Evolutionary conservation across 106 monocot species (phyloP), one percentile per base, ranked within the genome.

Genomic region (Dioscorea dumetorum): DNA sequence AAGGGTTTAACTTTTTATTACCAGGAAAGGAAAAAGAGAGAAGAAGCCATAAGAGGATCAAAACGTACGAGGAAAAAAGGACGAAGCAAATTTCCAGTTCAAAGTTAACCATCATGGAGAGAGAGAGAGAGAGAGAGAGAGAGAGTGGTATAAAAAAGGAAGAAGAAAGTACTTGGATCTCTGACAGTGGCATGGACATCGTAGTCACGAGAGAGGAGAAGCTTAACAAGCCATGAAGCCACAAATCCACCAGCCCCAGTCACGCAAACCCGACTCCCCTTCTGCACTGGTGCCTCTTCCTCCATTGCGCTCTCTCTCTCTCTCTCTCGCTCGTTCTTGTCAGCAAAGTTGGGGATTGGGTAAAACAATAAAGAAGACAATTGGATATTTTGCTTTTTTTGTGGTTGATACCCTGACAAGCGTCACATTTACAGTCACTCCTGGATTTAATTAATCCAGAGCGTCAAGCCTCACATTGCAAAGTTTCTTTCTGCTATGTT

Each of bases 191-290:
- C 77, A 49, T 82, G 72, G 60, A 77, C 77, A 12, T 20, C 2
- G 77, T 63, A 82, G 0, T 73, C 77, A 32, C 70, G 65, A 8
- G 77, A 73, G 22, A 82, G 77, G 12, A 81, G 81, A 8, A 76
- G 72, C 63, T 76, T 76, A 33, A 76, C 71, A 24, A 81, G 67
- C 76, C 82, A 82, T 19, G 82, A 82, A 19, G 77, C 73, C 13
- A 70, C 59, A 59, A 33, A 82, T 2, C 82, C 73, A 58, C 77
- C 82, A 0, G 82, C 72, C 13, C 73, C 76, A 1, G 74, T 80
- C 74, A 80, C 80, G 15, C 80, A 80, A 16, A 80, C 74, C 56
- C 31, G 57, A 63, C 57, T 68, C 57, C 58, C 32, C 32, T 22
- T 23, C 49, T 63, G 1, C 3, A 28, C 28, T 28, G 2, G 68